These are phyloP conservation scores for Penicillium subrubescens DNA, from an alignment of 495 filamentous ascomycete species.

Conservation along the genomic window DNA sequence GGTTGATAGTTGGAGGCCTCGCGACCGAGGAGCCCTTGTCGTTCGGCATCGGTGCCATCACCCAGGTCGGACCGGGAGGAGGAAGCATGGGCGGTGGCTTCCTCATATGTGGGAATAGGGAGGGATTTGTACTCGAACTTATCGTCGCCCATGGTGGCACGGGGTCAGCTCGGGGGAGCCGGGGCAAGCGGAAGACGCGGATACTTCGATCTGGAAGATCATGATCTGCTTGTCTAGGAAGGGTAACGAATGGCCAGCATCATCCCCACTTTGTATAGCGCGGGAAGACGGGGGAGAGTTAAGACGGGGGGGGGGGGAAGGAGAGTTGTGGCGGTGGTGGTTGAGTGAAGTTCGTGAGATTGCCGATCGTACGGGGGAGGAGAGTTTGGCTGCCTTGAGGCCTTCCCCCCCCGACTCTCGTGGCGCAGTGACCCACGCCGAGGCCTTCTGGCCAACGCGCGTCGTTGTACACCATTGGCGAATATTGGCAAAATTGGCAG, in stretches of 20 bases:
- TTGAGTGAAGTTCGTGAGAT: conserved; percentile 6
- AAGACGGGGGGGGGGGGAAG: conserved; percentile 1
- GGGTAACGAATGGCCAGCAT: conserved; percentile 41
- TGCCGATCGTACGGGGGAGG: conserved; percentile 2
- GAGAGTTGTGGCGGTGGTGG: conserved; percentile 4
- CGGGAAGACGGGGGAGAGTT: conserved; percentile 10
- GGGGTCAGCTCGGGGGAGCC: conserved; percentile 39
- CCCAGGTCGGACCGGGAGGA: conserved; percentile 67
- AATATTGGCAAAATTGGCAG: neutral
- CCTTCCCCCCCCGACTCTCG: conserved; percentile 4
- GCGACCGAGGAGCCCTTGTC: conserved; percentile 58
- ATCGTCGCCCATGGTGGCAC: conserved; percentile 56
- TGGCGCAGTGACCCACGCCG: conserved; percentile 21
- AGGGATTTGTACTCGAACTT: conserved; percentile 65
- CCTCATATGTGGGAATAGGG: conserved; percentile 94
- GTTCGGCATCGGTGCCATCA: conserved; percentile 60
- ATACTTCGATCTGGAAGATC: conserved; percentile 39
- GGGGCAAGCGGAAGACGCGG: conserved; percentile 34
- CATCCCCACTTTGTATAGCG: conserved; percentile 21
- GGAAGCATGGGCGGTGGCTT: conserved; percentile 68
- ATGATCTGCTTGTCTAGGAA: conserved; percentile 41
- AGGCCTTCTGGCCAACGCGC: conserved; percentile 4
- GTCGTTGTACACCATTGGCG: neutral
- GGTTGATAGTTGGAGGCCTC: conserved; percentile 59
- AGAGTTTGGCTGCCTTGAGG: conserved; percentile 3